A percentile compares a stretch with the other conserved stretches of the same genome.
Conservation (phyloP, 106 monocot genomes). For the Acanthochlamys bracteata region DNA sequence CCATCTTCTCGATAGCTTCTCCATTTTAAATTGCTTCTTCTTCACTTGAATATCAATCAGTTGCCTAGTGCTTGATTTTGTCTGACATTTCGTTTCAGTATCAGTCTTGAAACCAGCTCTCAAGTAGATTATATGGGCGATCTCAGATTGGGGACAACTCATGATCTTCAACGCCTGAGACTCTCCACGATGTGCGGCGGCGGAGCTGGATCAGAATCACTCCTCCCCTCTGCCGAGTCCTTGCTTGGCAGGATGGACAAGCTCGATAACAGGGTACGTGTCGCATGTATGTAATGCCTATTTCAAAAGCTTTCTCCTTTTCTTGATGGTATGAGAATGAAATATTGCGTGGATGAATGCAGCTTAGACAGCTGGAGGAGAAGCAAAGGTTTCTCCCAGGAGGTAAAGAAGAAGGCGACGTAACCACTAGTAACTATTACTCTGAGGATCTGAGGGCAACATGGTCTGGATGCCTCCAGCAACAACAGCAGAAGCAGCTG, state of each 20-base stretch:
- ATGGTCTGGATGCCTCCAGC: neutral
- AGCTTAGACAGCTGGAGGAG: slow-evolving; percentile 70
- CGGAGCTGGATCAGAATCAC: neutral
- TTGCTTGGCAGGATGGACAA: slow-evolving; percentile 32
- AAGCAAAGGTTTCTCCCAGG: slow-evolving; percentile 21
- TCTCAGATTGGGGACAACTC: neutral
- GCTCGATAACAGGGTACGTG: slow-evolving; percentile 30
- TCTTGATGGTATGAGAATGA: neutral
- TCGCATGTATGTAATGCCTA: neutral
- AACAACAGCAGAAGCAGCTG: neutral
- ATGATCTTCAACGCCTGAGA: neutral
- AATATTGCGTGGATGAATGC: slow-evolving; percentile 7
- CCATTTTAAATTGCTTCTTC: too few species aligned
- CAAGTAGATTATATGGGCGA: neutral
- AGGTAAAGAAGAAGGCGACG: neutral
- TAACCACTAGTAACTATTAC: slow-evolving; percentile 18
- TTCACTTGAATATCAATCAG: too few species aligned
- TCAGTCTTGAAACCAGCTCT: neutral
- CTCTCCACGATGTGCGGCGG: neutral
- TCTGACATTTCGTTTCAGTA: neutral
- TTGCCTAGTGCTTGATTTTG: too few species aligned
- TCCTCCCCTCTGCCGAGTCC: slow-evolving; percentile 24
- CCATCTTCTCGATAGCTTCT: too few species aligned
- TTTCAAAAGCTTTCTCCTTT: neutral
- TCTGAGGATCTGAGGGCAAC: slow-evolving; percentile 9